Conservation (phyloP, 129 eudicot genomes). For the Ambrosia artemisiifolia region DNA sequence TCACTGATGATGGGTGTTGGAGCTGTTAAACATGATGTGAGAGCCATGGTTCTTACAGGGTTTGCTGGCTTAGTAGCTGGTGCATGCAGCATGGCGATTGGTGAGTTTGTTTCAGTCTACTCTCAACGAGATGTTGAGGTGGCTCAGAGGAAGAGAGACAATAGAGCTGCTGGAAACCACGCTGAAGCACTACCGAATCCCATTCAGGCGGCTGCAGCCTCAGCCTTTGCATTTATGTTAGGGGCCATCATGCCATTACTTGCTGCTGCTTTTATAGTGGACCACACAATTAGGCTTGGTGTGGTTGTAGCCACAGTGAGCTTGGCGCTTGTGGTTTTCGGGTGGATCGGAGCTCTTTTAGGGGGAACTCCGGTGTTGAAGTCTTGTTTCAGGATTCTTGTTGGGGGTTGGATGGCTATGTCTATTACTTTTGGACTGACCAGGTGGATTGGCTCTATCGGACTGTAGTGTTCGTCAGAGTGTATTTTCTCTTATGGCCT, state of each 20-base stretch:
- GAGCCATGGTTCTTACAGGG: slow-evolving; percentile 43
- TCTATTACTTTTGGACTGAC: slow-evolving; percentile 33
- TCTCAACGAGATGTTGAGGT: slow-evolving; percentile 37
- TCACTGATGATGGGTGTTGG: slow-evolving; percentile 51
- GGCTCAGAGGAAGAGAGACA: slow-evolving; percentile 35
- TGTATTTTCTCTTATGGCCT: no score
- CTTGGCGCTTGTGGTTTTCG: slow-evolving; percentile 34
- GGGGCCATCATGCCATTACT: slow-evolving; percentile 38
- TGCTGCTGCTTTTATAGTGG: slow-evolving; percentile 31
- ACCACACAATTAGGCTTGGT: slow-evolving; percentile 29
- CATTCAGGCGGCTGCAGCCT: slow-evolving; percentile 31
- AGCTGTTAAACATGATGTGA: slow-evolving; percentile 28
- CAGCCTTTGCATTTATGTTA: slow-evolving; percentile 36
- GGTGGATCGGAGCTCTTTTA: slow-evolving; percentile 31
- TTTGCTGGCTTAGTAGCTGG: slow-evolving; percentile 40
- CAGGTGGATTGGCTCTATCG: slow-evolving; percentile 29
- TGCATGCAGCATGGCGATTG: slow-evolving; percentile 42
- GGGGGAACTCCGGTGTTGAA: slow-evolving; percentile 26
- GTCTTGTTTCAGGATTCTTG: slow-evolving; percentile 23
- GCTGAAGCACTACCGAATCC: slow-evolving; percentile 32
- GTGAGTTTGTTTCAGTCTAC: slow-evolving; percentile 38
- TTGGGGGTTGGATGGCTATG: slow-evolving; percentile 42
- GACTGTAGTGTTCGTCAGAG: neutral
- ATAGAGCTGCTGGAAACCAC: neutral
- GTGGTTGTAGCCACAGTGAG: slow-evolving; percentile 36